Percentiles rank a stretch among this genome's conserved stretches.
phyloP scores from a whole-genome alignment of 2,329 filamentous ascomycete species.

The Diplocarpon mali region DNA sequence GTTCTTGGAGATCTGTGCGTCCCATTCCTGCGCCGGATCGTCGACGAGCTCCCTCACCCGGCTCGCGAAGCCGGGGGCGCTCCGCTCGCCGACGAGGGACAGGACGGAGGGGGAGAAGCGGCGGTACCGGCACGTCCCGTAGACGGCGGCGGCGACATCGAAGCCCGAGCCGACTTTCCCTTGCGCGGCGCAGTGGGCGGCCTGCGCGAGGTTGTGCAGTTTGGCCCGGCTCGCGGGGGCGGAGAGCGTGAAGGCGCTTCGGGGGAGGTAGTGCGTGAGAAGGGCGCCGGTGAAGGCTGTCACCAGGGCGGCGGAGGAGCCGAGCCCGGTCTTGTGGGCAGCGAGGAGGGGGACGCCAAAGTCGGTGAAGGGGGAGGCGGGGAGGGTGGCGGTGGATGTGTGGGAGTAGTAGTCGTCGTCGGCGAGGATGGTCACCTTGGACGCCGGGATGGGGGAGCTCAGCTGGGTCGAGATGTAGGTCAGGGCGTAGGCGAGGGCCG shows the following conservation, averaged over 20 bases:
- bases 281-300: slow-evolving; percentile 74
- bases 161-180: slow-evolving; percentile 95
- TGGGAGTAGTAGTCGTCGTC: slow-evolving; percentile 96
- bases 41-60: slow-evolving; percentile 57
- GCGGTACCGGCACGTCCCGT: slow-evolving; percentile 80
- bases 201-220: slow-evolving; percentile 89
- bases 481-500: slow-evolving; percentile 75
- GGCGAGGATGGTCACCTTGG: slow-evolving; percentile 76
- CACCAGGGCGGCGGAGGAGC: slow-evolving; percentile 87
- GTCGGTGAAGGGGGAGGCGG: slow-evolving; percentile 51
- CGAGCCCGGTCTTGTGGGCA: slow-evolving; percentile 92
- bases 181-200: slow-evolving; percentile 88
- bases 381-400: slow-evolving; percentile 30
- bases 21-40: slow-evolving; percentile 53
- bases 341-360: slow-evolving; percentile 65
- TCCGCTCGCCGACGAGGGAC: slow-evolving; percentile 52
- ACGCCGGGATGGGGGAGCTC: slow-evolving; percentile 45
- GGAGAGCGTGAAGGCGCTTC: slow-evolving; percentile 43
- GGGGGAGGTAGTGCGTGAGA: slow-evolving; percentile 62
- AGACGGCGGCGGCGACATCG: slow-evolving; percentile 87
- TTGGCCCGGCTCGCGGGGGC: slow-evolving; percentile 43
- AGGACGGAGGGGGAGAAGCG: slow-evolving; percentile 82
- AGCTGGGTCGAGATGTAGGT: slow-evolving; percentile 55
- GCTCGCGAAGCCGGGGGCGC: slow-evolving; percentile 53
- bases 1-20: slow-evolving; percentile 63